Conservation (phyloP, 2,329 filamentous ascomycete species). For the Fusarium incarnatum region DNA sequence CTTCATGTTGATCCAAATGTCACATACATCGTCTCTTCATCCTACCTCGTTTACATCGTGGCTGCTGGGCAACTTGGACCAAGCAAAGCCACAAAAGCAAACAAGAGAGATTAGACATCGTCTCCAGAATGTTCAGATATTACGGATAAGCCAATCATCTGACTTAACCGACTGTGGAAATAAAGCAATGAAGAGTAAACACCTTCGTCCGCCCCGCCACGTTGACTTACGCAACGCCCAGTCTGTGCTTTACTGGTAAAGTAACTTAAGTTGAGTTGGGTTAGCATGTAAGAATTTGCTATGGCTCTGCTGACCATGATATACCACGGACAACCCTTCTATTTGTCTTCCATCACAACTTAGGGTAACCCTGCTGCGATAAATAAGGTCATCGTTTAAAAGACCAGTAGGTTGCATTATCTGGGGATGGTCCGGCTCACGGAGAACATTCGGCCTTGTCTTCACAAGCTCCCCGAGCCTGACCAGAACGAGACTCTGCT, state of each 20-base stretch:
- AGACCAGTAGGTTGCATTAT: neutral
- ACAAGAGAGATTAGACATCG: constrained; percentile 8
- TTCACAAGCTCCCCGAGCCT: neutral
- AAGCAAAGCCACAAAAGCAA: constrained; percentile 8
- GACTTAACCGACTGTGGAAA: neutral
- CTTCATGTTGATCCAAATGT: constrained; percentile 31
- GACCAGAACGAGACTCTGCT: neutral
- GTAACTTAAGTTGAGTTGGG: neutral
- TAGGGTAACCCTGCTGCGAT: neutral
- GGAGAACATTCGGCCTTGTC: constrained; percentile 20
- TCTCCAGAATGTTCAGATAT: neutral
- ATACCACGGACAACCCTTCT: neutral
- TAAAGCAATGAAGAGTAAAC: neutral
- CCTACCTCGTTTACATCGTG: constrained; percentile 3
- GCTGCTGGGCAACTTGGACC: constrained; percentile 21
- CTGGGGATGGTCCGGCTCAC: neutral
- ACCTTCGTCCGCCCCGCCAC: constrained; percentile 23
- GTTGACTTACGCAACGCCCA: constrained; percentile 21
- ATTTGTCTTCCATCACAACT: neutral
- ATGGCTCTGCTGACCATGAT: neutral
- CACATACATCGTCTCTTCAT: neutral
- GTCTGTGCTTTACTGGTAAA: constrained; percentile 20
- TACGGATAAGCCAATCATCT: constrained; percentile 24
- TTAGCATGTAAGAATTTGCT: constrained; percentile 3
- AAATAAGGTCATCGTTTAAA: neutral